Evolutionary conservation across 2,329 filamentous ascomycete genomes (phyloP), one percentile per base, ranked within the genome.

Genomic region (Colletotrichum caudatum): DNA sequence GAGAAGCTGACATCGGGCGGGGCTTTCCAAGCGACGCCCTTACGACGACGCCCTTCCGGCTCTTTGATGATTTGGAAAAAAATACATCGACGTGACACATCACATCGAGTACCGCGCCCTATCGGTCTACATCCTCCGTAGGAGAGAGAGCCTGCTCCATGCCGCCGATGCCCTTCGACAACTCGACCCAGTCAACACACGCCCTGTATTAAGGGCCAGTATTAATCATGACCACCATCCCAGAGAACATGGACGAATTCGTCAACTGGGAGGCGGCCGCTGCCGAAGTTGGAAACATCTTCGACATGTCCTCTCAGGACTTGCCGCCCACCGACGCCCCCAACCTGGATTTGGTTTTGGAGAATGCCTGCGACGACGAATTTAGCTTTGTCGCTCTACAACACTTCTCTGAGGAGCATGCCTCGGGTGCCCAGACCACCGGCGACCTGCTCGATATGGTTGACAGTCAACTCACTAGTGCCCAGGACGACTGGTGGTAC

Each of bases 181-280:
- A 23, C 23, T 44, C 61, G 20, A 41, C 14, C 58, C 65, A 51
- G 26, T 56, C 66, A 41, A 54, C 11, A 35, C 69, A 63, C 70
- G 65, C 65, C 72, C 65, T 66, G 33, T 53, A 33, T 63, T 66
- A 64, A 70, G 51, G 57, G 62, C 59, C 39, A n/a, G 58, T 39
- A 61, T 35, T 51, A 56, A 75, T 61, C 68, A 81, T 81, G 80
- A 71, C 80, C n/a, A 72, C 75, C 69, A 76, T 88, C 74, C 65
- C 67, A 39, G 84, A 89, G 67, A 85, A 89, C 65, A 82, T 87
- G 83, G 89, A 91, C 66, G 87, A 91, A 73, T 90, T 92, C 77
- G 87, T 93, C 78, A 84, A 90, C 77, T 91, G 89, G 88, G 87
- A 90, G 75, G 80, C 85, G 69, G 83, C 84, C 61, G 85, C 81